Evolutionary conservation across 257 asterid species (phyloP).

Genomic region (Parsonsia alboflavescens): DNA sequence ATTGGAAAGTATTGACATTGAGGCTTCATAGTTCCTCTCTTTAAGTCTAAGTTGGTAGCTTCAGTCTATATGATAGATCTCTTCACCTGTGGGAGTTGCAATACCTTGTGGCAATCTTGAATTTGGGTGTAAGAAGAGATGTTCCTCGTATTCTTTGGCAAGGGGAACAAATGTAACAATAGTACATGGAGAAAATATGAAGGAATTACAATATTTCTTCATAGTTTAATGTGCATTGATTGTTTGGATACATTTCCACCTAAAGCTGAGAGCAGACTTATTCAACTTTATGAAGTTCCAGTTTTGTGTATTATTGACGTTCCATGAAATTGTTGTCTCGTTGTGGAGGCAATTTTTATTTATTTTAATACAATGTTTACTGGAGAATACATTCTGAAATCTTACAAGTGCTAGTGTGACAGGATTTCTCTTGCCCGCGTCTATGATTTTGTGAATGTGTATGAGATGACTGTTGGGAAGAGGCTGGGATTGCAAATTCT

Average conservation of each 20-base stretch:
- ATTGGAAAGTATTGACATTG: background rate
- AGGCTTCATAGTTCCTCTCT: background rate
- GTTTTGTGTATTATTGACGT: too few species aligned
- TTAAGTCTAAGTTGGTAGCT: background rate
- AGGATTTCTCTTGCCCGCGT: too few species aligned
- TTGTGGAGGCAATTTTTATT: background rate
- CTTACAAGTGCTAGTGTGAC: too few species aligned
- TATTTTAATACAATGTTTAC: background rate
- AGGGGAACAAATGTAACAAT: slow-evolving; percentile 5
- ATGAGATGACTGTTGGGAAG: too few species aligned
- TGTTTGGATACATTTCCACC: background rate
- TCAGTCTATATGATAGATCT: background rate
- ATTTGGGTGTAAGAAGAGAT: slow-evolving; percentile 4
- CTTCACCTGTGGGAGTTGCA: background rate
- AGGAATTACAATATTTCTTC: background rate
- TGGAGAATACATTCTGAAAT: background rate
- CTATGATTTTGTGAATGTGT: too few species aligned
- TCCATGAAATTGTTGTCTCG: too few species aligned
- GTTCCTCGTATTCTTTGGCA: background rate
- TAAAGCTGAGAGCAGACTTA: background rate
- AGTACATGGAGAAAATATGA: slow-evolving; percentile 1
- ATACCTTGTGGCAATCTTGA: background rate
- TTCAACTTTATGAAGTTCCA: background rate
- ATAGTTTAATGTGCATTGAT: background rate
- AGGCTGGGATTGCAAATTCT: too few species aligned